phyloP scores from a whole-genome alignment of 495 filamentous ascomycete species.

The Penicillium cosmopolitanum region DNA sequence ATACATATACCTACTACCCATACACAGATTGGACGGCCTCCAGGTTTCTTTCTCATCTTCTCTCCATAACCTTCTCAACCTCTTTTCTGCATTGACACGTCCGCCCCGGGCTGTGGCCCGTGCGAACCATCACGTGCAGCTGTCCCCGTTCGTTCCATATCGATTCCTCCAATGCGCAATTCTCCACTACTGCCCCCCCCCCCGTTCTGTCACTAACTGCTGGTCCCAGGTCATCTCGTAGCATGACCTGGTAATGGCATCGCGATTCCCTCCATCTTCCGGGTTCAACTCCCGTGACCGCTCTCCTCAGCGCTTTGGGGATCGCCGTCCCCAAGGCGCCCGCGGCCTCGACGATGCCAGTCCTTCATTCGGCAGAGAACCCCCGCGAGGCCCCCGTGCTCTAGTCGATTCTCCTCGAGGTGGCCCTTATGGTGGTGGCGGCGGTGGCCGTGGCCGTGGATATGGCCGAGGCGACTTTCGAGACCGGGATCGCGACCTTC shows the following conservation, averaged over 20 bases:
- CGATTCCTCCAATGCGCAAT: constrained; percentile 4
- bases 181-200: too few species aligned
- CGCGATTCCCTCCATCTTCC: constrained; percentile 50
- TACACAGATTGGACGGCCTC: too few species aligned
- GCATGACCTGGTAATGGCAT: constrained; percentile 55
- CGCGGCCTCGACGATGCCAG: constrained; percentile 46
- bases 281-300: constrained; percentile 55
- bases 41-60: not conserved
- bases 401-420: constrained; percentile 67
- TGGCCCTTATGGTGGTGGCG: constrained; percentile 37
- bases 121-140: constrained; percentile 8
- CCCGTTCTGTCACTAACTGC: constrained; percentile 4
- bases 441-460: constrained; percentile 48
- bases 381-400: constrained; percentile 73
- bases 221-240: constrained; percentile 30
- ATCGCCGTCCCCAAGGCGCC: constrained; percentile 47
- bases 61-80: not conserved
- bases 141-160: constrained; percentile 9
- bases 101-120: constrained; percentile 4
- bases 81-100: not conserved
- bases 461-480: constrained; percentile 64
- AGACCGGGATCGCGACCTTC: constrained; percentile 58
- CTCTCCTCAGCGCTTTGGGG: constrained; percentile 50
- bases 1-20: not conserved
- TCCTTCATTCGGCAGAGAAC: constrained; percentile 52